Evolutionary conservation across 441 rosid genomes (phyloP), one percentile per base, ranked within the genome.

Genomic region (Daphne laureola): DNA sequence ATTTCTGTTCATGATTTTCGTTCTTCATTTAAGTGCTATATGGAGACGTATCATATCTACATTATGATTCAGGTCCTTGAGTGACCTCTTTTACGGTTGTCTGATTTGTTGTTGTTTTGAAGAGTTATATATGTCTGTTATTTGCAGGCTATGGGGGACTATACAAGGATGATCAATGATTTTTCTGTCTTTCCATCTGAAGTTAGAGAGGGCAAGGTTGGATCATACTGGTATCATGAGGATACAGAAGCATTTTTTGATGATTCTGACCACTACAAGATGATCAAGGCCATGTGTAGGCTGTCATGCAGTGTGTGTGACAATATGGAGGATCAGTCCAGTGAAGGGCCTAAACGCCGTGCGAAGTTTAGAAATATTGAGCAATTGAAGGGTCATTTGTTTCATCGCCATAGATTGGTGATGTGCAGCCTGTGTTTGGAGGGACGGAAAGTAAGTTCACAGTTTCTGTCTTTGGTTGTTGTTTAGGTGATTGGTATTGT

Each of bases 231-330:
- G 87, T 93, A 80, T 60, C 96, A 93, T 59, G 95, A 85, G 72
- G 91, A 76, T 45, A 85, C 97, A 4, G 76, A 79, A 47, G 81
- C 91, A 4, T 87, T 82, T 71, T 93, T 90, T 66, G 96, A 93
- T 68, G 96, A 93, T 46, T 69, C 62, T 49, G 97, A 90, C 57
- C 96, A 93, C 42, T 93, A 93, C 71, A 85, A 72, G 77, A 83
- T 87, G 97, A 78, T 93, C 65, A 93, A 87, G 76, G 97, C 95
- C 8, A 93, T 85, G 99, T 93, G 99, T 63, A 86, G 84, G 68
- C 85, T 93, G 53, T 87, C 97, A 0, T 93, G 96, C 45, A 80
- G 79, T 63, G 82, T 68, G 13, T 93, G 97, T 63, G 98, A 93
- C 65, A 81, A 75, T 43, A 35, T 67, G 62, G 95, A 86, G 56